Conservation (phyloP, 352 stramenopile genomes). For the Phytophthora melonis region DNA sequence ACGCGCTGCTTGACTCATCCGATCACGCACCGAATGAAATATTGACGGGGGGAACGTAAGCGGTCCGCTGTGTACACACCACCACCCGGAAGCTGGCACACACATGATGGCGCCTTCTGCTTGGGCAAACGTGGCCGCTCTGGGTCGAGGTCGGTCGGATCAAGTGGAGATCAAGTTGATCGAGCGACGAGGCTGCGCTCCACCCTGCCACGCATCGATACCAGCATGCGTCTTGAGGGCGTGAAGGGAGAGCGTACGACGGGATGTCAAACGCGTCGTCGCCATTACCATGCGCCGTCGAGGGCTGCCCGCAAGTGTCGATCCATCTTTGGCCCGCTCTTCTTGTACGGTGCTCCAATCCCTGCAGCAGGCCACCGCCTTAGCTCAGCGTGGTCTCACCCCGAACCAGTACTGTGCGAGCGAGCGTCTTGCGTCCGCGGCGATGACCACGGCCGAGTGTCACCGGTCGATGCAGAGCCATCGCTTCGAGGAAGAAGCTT, state of each 20-base stretch:
- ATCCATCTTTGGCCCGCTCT: background rate
- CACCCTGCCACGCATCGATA: too few relatives aligned
- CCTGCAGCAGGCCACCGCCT: background rate
- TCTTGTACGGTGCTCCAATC: background rate
- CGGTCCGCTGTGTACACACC: constrained; percentile 1
- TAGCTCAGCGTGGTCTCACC: background rate
- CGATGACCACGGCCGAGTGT: background rate
- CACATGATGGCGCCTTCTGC: background rate
- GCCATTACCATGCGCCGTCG: too few relatives aligned
- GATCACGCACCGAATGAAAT: constrained; percentile 5
- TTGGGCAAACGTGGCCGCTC: background rate
- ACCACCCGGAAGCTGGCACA: too few relatives aligned
- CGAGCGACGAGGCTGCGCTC: too few relatives aligned
- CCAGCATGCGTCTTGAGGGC: too few relatives aligned
- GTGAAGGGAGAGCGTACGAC: too few relatives aligned
- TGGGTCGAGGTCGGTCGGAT: background rate
- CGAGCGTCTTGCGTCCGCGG: background rate
- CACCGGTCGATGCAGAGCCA: too few relatives aligned
- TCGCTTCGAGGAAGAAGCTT: background rate
- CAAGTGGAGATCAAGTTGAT: background rate
- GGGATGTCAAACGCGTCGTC: too few relatives aligned
- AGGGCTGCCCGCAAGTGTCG: too few relatives aligned
- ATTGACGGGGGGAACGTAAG: background rate
- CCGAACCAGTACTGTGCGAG: background rate
- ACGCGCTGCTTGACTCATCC: background rate